Evolutionary conservation across 176 grass and related monocot genomes (phyloP), one percentile per base, ranked within the genome.

Genomic region (Miscanthus lutarioriparius): DNA sequence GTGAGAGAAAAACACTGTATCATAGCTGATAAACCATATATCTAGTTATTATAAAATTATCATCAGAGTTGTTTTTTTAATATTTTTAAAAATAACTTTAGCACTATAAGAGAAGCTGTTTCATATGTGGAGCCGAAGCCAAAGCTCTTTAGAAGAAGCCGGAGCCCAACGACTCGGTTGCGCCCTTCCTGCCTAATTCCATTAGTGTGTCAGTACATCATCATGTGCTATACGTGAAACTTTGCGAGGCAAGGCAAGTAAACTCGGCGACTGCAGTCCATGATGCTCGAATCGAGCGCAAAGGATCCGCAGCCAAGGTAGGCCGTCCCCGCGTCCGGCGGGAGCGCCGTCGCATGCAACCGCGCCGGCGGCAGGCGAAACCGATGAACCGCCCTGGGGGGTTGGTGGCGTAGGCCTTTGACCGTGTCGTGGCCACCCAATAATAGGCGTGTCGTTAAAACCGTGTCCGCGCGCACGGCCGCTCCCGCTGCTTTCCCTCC

Each of bases 391-490:
- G 20, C 20, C 53, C 20, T 22, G 22, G 10, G 62, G 17, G 32
- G 9, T 62, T 1, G 22, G 75, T 19, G 25, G 38, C 39, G 11
- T 2, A 5, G 32, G 33, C 59, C 8, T 67, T 63, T 76, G 72
- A 82, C 78, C 64, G 53, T 43, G 83, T 54, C 32, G 22, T 59
- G 72, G 64, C 14, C 36, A 80, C 17, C 88, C 79, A 90, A 91
- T 51, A 84, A 87, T 87, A 87, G 89, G 75, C 68, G 49, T 19
- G 39, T 78, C 67, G 84, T 61, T 74, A 79, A 87, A 80, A 69
- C 28, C n/a, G 27, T 15, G 71, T 62, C 44, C 58, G 68, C 67
- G 74, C 67, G 74, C 79, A 47, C 11, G 62, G 47, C 48, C 63
- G 64, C 25, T 44, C 53, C 76, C 35, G 68, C 65, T 44, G 36